A percentile compares a stretch with the other conserved stretches of the same genome.
phyloP scores from a whole-genome alignment of 192 early-diverging fungal genomes.

The Coemansia umbellata region DNA sequence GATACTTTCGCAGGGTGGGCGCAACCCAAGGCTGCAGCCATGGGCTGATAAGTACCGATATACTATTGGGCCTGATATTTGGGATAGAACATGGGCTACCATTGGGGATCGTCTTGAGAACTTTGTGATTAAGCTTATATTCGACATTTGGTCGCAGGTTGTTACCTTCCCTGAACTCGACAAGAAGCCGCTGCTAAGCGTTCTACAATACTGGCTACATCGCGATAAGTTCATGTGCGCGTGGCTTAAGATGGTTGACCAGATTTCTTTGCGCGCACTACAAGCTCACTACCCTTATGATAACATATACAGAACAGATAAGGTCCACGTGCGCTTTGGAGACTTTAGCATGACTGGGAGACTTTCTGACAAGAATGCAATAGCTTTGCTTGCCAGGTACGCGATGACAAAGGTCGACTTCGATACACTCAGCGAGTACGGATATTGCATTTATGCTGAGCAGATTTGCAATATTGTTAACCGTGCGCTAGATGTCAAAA shows the following conservation, averaged over 20 bases:
- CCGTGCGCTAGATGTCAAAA: conserved; percentile 12
- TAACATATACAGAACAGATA: conserved; percentile 1
- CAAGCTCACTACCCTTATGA: conserved; percentile 26
- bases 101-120: conserved; percentile 44
- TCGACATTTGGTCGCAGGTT: conserved; percentile 35
- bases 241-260: conserved; percentile 28
- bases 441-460: conserved; percentile 20
- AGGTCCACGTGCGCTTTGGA: conserved; percentile 13
- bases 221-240: conserved; percentile 23
- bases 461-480: conserved; percentile 22
- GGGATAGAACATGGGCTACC: conserved; percentile 44
- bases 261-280: conserved; percentile 19
- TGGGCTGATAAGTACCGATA: conserved; percentile 27
- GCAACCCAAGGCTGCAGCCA: conserved; percentile 19
- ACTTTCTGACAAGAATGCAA: conserved; percentile 9
- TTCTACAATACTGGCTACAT: conserved; percentile 37
- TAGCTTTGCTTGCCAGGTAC: conserved; percentile 8
- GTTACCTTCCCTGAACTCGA: conserved; percentile 31
- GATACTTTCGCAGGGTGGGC: conserved; percentile 41
- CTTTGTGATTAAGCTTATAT: conserved; percentile 31
- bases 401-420: conserved; percentile 13
- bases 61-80: conserved; percentile 27
- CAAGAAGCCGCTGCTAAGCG: conserved; percentile 18
- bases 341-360: conserved; percentile 24
- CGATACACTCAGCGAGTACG: conserved; percentile 6